Evolutionary conservation across 2,329 filamentous ascomycete genomes (phyloP), one percentile per base, ranked within the genome.

Genomic region (Neonectria sp.): DNA sequence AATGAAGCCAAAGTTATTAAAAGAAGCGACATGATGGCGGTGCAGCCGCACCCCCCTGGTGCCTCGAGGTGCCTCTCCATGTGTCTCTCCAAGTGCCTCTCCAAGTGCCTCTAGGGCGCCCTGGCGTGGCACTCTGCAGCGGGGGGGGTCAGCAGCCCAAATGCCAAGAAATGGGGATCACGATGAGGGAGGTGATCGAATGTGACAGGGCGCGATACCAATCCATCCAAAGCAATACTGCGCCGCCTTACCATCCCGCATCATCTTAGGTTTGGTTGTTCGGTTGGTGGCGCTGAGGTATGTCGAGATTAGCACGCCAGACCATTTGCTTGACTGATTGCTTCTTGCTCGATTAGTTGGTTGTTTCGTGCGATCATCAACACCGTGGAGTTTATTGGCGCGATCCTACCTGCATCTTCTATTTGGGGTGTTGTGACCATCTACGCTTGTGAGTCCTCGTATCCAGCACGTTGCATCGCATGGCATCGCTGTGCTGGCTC

Each of bases 21-120:
- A 75, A 75, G 73, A 75, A 75, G 72, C 73, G 71, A 65, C 60
- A 43, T 40, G 68, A 76, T 71, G 73, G 73, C 73, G 72, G 73
- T 75, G 73, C 73, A 76, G 69, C 71, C 57, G 40, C 40, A 52
- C 57, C 31, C 52, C 52, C 52, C 45, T 35, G 15, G 48, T 51
- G 25, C 24, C 48, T 51, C 25, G 48, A n/a, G 25, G 25, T 53
- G 51, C 27, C 29, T 33, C 49, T 15, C 12, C 11, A 29, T 6
- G 17, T 40, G 3, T 37, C 37, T 48, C 12, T 15, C 12, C 11
- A 29, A 15, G 17, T 40, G 3, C 48, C 37, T 48, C 12, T 11
- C 7, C 13, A 31, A 17, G 9, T 45, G 7, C 37, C 37, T 55
- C 13, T 37, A 29, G 52, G 53, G 31, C 27, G 43, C 35, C 31